Conservation (phyloP, 371 early-diverging fungal genomes). For the Circinella minor region DNA sequence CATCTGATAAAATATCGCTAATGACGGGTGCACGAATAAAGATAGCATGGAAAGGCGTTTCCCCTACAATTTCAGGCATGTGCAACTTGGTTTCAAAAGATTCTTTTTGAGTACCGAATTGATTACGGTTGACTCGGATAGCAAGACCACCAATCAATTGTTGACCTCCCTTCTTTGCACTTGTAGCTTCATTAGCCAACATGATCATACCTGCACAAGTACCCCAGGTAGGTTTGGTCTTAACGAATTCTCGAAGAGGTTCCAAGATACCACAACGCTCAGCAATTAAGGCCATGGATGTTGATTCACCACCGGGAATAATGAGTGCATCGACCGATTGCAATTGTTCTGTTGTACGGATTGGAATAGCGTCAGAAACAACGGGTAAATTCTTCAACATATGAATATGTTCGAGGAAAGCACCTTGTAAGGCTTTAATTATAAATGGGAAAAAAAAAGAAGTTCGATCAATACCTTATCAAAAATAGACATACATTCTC, state of each 20-base stretch:
- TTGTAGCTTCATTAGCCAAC: conserved; percentile 76
- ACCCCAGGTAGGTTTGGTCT: conserved; percentile 88
- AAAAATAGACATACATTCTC: background rate
- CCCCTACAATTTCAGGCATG: conserved; percentile 62
- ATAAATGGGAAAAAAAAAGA: background rate
- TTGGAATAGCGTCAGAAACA: conserved; percentile 66
- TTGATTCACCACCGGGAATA: conserved; percentile 96
- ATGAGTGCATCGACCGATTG: conserved; percentile 84
- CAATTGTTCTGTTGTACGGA: conserved; percentile 72
- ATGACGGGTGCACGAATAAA: conserved; percentile 97
- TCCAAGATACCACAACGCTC: conserved; percentile 83
- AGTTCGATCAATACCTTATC: background rate
- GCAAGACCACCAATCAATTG: conserved; percentile 81
- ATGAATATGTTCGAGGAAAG: conserved; percentile 89
- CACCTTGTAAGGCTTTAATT: conserved; percentile 87
- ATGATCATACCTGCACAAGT: conserved; percentile 98
- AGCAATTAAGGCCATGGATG: conserved; percentile 90
- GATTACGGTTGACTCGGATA: conserved; percentile 88
- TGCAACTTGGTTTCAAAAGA: conserved; percentile 79
- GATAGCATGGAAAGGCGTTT: conserved; percentile 73
- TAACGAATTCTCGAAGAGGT: conserved; percentile 75
- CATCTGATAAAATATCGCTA: conserved; percentile 63
- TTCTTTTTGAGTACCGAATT: conserved; percentile 92
- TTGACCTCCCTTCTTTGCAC: conserved; percentile 86
- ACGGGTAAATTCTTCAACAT: conserved; percentile 67